Evolutionary conservation across 148 eudicot genomes (phyloP).

Genomic region (Linanthus parryae): DNA sequence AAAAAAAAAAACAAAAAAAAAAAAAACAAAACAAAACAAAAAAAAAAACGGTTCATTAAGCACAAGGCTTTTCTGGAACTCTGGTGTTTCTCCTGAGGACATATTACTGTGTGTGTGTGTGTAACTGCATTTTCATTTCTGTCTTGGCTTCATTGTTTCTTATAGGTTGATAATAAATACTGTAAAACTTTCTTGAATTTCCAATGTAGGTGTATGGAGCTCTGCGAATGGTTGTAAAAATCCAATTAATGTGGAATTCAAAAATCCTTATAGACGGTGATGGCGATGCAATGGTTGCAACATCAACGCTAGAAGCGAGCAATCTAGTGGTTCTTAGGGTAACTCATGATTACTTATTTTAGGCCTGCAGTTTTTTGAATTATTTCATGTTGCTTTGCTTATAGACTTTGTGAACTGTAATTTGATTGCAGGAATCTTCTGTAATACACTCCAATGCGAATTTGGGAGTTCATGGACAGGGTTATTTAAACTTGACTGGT

Average conservation of each 20-base stretch:
- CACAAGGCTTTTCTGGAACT: too few relatives aligned
- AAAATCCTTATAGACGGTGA: conserved; percentile 73
- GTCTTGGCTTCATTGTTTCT: background rate
- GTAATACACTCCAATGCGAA: conserved; percentile 79
- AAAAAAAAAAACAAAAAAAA: too few relatives aligned
- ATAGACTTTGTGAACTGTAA: background rate
- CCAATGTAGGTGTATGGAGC: conserved; percentile 81
- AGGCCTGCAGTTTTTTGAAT: conserved; percentile 2
- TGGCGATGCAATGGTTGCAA: conserved; percentile 61
- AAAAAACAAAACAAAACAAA: too few relatives aligned
- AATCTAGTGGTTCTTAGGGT: conserved; percentile 92
- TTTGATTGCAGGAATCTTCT: conserved; percentile 64
- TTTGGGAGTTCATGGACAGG: conserved; percentile 97
- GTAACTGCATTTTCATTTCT: too few relatives aligned
- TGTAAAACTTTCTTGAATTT: too few relatives aligned
- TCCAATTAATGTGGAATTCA: conserved; percentile 93
- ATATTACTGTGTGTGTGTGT: too few relatives aligned
- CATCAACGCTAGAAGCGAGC: conserved; percentile 93
- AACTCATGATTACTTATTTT: conserved; percentile 9
- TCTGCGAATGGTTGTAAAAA: conserved; percentile 89
- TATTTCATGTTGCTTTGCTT: conserved; percentile 1
- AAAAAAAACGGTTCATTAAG: too few relatives aligned
- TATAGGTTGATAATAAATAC: background rate
- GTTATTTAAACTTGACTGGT: conserved; percentile 81
- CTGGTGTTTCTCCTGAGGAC: too few relatives aligned